Base-by-base conservation (phyloP, 2,329 filamentous ascomycete species). In the Beauveria brongniartii region DNA sequence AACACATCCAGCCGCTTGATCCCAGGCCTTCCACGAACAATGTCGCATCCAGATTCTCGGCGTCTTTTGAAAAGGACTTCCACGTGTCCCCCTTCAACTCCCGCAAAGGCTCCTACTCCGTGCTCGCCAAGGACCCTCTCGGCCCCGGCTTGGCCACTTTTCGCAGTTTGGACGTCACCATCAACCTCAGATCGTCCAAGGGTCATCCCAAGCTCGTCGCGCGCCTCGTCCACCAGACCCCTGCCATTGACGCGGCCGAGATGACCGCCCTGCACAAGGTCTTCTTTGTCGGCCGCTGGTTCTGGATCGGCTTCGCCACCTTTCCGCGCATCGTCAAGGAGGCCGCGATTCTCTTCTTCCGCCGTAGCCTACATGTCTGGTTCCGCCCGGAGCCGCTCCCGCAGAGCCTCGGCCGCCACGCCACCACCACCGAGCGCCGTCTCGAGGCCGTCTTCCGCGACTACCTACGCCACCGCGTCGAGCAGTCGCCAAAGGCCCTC, bases 1-100 rank as follows among this genome's bases (percentile, higher is more conserved):
- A 60, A n/a, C 58, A 64, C 59, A 62, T 60, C 3, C 16, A 37
- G 20, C 16, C 30, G 7, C 3, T 48, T 1, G 37, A 59, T 4
- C 30, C 30, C 6, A 40, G 63, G 61, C 41, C 63, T 14, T 52
- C 52, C 20, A 37, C 56, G 24, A 55, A 64, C 67, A 78, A 73
- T 18, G 5, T 20, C n/a, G 16, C 37, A 6, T 22, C 58, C 18
- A 54, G 20, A 55, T 55, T 60, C 16, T 54, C 58, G 8, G 76
- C 80, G 22, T 73, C 74, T 0, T 89, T 85, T 83, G 71, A 75
- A 6, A 92, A 92, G 66, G 87, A 90, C 65, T 90, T 92, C 64
- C 88, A 91, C 68, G 86, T 91, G 20, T 91, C 87, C 1, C 86
- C 87, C 0, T 92, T 92, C 77, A 92, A 89, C 69, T 83, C 81